Base-by-base conservation (phyloP, 1,139 yeast species). In the Candida tetrigidarum region DNA sequence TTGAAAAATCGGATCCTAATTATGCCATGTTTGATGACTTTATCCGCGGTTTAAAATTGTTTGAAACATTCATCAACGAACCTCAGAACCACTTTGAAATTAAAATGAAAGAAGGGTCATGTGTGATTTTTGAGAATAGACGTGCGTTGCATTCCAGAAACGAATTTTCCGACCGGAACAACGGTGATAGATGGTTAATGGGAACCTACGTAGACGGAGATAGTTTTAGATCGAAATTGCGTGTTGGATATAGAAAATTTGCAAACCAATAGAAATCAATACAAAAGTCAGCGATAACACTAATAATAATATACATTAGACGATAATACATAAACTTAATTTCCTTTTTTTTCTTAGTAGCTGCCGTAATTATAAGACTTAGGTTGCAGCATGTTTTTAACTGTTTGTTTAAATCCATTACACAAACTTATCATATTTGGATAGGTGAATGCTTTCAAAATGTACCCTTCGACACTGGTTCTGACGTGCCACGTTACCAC, bases 401-500 rank as follows among this genome's bases (percentile, higher is more conserved):
- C 73, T 11, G 76, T 71, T 53, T 72, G 78, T 74, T 93, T 93
- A 81, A 93, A 95, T 16, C 99, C 99, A 59, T 93, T 93, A 70
- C 97, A 88, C 58, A 93, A 76, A 51, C 88, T 82, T 50, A 83
- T 83, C 76, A 93, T 90, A 62, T 87, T 91, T 19, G 96, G 93
- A 63, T 92, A 93, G 22, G 83, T 80, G 61, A 86, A 86, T 22
- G 86, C 86, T 63, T 84, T 83, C 63, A 93, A 74, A 57, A 82
- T 83, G 62, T 81, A 93, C 5, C 98, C 98, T 51, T 85, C 86
- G 28, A 95, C 91, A 45, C 87, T 85, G 10, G 91, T 90, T 65
- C 84, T 86, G 33, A 93, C 97, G 58, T 89, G 89, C 96, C 97
- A 90, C 4, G 90, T 84, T 55, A 83, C 82, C 37, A 91, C 77